These are phyloP conservation scores for Papiliotrema terrestris DNA, from an alignment of 1,284 basidiomycete species.

Conservation along the genomic window DNA sequence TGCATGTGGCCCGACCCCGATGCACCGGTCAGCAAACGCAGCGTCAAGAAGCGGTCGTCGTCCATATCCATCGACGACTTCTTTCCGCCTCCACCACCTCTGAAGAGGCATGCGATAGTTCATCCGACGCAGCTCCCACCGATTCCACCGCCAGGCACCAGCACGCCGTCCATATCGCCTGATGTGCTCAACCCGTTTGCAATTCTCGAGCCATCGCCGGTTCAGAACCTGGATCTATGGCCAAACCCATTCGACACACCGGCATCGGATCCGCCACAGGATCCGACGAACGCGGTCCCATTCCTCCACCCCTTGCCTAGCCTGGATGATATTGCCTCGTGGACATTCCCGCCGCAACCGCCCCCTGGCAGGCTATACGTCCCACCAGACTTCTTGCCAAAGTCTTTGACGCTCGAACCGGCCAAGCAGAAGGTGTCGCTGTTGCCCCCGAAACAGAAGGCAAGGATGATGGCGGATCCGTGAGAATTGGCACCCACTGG, in stretches of 20 bases:
- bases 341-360: not conserved
- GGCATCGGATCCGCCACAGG: not conserved
- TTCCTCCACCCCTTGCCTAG: not conserved
- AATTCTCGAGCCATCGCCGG: not conserved
- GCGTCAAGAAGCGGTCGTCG: not conserved
- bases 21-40: not conserved
- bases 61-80: not conserved
- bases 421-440: not conserved
- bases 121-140: not conserved
- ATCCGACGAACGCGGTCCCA: not conserved
- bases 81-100: not conserved
- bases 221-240: not conserved
- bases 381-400: slow-evolving; percentile 8
- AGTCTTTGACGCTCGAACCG: not conserved
- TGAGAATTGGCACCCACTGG: slow-evolving; percentile 11
- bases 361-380: slow-evolving; percentile 1
- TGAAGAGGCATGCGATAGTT: not conserved
- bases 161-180: not conserved
- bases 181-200: not conserved
- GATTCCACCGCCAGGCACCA: not conserved
- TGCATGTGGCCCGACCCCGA: slow-evolving; percentile 1
- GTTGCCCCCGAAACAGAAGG: slow-evolving; percentile 17
- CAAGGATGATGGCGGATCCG: slow-evolving; percentile 42
- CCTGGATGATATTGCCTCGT: slow-evolving; percentile 1
- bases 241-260: not conserved